phyloP scores from a whole-genome alignment of 495 filamentous ascomycete species.

The Letharia lupina region DNA sequence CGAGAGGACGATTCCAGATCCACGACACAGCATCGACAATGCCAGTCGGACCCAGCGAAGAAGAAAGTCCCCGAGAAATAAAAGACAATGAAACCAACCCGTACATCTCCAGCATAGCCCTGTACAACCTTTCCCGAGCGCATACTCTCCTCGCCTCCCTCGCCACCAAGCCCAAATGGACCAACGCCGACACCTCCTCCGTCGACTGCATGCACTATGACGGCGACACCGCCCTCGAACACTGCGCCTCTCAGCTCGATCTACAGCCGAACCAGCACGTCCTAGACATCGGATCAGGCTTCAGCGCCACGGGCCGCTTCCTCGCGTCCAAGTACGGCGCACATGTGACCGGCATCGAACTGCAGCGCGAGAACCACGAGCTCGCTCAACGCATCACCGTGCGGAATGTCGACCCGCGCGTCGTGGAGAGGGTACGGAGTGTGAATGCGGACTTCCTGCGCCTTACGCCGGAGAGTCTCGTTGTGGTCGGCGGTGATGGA shows the following conservation, averaged over 20 bases:
- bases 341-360: slow-evolving; percentile 5
- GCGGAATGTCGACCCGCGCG: background rate
- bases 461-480: background rate
- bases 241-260: background rate
- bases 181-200: slow-evolving; percentile 6
- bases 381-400: slow-evolving; percentile 3
- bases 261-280: slow-evolving; percentile 1
- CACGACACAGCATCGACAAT: too few species aligned
- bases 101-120: slow-evolving; percentile 8
- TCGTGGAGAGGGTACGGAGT: slow-evolving; percentile 1
- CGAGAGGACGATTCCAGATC: too few species aligned
- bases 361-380: slow-evolving; percentile 5
- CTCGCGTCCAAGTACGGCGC: slow-evolving; percentile 8
- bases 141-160: background rate
- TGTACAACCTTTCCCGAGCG: slow-evolving; percentile 7
- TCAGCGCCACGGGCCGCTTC: slow-evolving; percentile 10
- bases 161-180: slow-evolving; percentile 5
- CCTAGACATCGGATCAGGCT: slow-evolving; percentile 12
- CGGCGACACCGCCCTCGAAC: slow-evolving; percentile 7
- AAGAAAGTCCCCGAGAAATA: too few species aligned
- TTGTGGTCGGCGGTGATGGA: background rate
- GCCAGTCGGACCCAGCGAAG: too few species aligned
- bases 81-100: background rate
- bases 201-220: slow-evolving; percentile 17
- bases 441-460: slow-evolving; percentile 11